Conservation (phyloP, 2,329 filamentous ascomycete species). For the Neofusicoccum cordaticola region DNA sequence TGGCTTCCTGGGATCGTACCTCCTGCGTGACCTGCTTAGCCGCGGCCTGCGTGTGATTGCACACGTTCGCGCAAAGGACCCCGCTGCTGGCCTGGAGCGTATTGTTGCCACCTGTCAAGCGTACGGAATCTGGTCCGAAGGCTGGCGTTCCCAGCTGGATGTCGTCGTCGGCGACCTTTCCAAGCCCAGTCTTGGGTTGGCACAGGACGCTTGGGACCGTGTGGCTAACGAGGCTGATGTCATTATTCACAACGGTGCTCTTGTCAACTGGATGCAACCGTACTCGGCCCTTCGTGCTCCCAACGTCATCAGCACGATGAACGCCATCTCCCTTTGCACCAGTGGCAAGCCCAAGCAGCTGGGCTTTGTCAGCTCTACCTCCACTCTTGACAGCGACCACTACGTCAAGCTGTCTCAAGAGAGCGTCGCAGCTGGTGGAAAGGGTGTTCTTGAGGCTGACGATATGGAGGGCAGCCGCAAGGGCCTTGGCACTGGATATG, state of each 20-base stretch:
- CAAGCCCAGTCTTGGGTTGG: slow-evolving; percentile 71
- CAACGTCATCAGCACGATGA: slow-evolving; percentile 81
- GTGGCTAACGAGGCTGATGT: slow-evolving; percentile 66
- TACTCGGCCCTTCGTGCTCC: slow-evolving; percentile 69
- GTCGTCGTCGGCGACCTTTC: slow-evolving; percentile 72
- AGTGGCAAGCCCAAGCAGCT: slow-evolving; percentile 75
- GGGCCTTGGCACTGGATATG: slow-evolving; percentile 82
- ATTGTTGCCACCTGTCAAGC: slow-evolving; percentile 66
- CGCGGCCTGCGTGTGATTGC: slow-evolving; percentile 66
- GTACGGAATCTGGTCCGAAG: slow-evolving; percentile 75
- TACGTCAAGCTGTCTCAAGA: slow-evolving; percentile 72
- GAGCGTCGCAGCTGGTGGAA: slow-evolving; percentile 58
- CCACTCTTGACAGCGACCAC: slow-evolving; percentile 76
- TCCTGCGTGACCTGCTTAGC: slow-evolving; percentile 71
- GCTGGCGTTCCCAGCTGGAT: slow-evolving; percentile 64
- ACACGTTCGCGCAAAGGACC: slow-evolving; percentile 69
- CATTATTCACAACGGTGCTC: slow-evolving; percentile 75
- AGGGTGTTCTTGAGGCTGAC: slow-evolving; percentile 70
- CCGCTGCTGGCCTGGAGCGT: slow-evolving; percentile 60
- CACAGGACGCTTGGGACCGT: slow-evolving; percentile 61
- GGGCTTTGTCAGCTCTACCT: slow-evolving; percentile 79
- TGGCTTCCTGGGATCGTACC: slow-evolving; percentile 81
- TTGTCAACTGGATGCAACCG: slow-evolving; percentile 50
- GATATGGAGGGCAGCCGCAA: slow-evolving; percentile 72
- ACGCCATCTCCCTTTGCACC: slow-evolving; percentile 72